Evolutionary conservation across 371 early-diverging fungal species (phyloP), one percentile per base, ranked within the genome.

Genomic region (Blakeslea trispora): DNA sequence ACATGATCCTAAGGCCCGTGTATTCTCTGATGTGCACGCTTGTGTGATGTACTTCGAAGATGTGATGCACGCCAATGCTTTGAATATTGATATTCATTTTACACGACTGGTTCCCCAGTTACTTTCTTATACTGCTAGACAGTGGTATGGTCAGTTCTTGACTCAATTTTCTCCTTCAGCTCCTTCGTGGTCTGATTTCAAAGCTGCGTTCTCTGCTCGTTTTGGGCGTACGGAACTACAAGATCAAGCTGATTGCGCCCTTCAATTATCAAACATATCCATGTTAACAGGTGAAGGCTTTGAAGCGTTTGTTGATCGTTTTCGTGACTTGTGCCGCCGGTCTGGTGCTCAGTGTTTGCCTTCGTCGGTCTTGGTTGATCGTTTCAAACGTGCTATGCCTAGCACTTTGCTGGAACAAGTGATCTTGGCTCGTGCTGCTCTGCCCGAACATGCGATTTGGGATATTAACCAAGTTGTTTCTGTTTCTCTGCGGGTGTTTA

Each of bases 311-410:
- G 24, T 57, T 35, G 58, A 57, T 34, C 15, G 58, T 0, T 57
- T 57, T 31, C 50, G 50, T 24, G 32, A 24, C 37, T 45, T 57
- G 24, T 45, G 58, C 37, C 44, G 58, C 9, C 44, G 50, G 21
- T 41, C 58, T 8, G 35, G 31, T n/a, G 47, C 45, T n/a, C 55
- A 55, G 19, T 14, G 23, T 1, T 21, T 37, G 1, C 55, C 47
- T 3, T 13, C 37, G 11, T 18, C 40, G 0, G n/a, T 55, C 10
- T 19, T 55, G 11, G 18, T 55, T 2, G 24, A 37, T 2, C 8
- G 10, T 0, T 48, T 55, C 31, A 4, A 13, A 15, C 2, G 10
- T 9, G 48, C 48, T 32, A 9, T 55, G 14, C 55, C 55, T 11
- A 0, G 3, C 0, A 18, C 1, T 37, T 18, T 46, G 3, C n/a